phyloP scores from a whole-genome alignment of 164 flowering plant species.

The Warburgia ugandensis region DNA sequence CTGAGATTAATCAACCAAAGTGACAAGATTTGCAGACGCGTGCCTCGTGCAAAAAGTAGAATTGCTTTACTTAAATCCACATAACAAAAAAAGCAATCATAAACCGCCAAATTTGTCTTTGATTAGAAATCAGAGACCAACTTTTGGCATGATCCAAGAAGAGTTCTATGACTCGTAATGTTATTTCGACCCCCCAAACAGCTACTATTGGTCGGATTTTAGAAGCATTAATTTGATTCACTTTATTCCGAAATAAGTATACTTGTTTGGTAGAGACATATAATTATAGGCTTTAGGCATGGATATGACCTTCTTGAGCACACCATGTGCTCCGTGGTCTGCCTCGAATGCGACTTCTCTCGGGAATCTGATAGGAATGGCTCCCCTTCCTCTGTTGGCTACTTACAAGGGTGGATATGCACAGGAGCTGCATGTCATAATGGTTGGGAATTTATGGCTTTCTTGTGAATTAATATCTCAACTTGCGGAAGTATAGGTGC shows the following conservation, averaged over 20 bases:
- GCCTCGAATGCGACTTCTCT: constrained; percentile 3
- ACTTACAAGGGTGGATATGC: not conserved
- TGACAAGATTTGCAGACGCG: too few relatives aligned
- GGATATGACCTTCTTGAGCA: constrained; percentile 5
- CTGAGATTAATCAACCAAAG: too few relatives aligned
- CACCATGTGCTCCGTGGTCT: constrained; percentile 7
- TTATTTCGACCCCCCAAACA: not conserved
- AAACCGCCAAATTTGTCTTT: too few relatives aligned
- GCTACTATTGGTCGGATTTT: not conserved
- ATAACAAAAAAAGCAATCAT: too few relatives aligned
- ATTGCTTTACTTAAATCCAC: too few relatives aligned
- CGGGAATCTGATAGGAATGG: not conserved
- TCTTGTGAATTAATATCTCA: too few relatives aligned
- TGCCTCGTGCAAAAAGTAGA: too few relatives aligned
- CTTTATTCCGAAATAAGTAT: not conserved
- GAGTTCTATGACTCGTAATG: not conserved
- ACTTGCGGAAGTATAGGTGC: too few relatives aligned
- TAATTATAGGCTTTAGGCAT: not conserved
- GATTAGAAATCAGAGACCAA: too few relatives aligned
- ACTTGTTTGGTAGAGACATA: not conserved
- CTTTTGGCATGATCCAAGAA: not conserved
- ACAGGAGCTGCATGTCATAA: not conserved
- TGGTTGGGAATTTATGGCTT: not conserved
- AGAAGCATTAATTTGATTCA: not conserved
- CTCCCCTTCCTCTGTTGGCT: not conserved